These are phyloP conservation scores for Xenosphaeropsis pyriputrescens DNA, from an alignment of 2,329 filamentous ascomycete species.

Conservation along the genomic window DNA sequence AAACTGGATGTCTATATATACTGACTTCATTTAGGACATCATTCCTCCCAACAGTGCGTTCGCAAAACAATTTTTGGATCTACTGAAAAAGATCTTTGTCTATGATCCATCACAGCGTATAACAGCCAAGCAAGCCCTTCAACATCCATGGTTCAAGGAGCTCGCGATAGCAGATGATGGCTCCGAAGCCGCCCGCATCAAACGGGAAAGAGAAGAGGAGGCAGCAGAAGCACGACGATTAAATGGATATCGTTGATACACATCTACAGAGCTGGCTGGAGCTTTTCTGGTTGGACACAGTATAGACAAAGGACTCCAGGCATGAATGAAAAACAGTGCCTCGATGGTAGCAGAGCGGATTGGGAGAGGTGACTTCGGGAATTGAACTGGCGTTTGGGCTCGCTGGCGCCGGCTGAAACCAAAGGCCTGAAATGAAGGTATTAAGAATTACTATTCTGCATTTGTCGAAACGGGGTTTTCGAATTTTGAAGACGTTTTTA, in stretches of 20 bases:
- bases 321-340: too few species aligned
- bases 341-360: too few species aligned
- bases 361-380: too few species aligned
- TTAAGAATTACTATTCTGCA: too few species aligned
- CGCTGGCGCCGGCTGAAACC: too few species aligned
- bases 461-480: too few species aligned
- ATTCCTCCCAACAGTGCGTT: conserved; percentile 45
- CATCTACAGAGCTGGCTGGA: too few species aligned
- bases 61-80: conserved; percentile 46
- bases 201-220: conserved; percentile 17
- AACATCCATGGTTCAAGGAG: conserved; percentile 56
- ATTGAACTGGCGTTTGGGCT: too few species aligned
- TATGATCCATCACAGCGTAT: conserved; percentile 53
- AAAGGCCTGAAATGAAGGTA: too few species aligned
- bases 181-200: conserved; percentile 52
- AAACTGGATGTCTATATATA: conserved; percentile 2
- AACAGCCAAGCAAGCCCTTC: conserved; percentile 49
- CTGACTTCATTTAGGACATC: conserved; percentile 34
- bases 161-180: conserved; percentile 48
- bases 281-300: conserved; percentile 5
- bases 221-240: conserved; percentile 4
- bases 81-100: conserved; percentile 51
- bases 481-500: too few species aligned
- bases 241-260: conserved; percentile 2
- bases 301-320: conserved; percentile 1